Base-by-base conservation (phyloP, 2,329 filamentous ascomycete genomes). In the Aspergillus sp. region DNA sequence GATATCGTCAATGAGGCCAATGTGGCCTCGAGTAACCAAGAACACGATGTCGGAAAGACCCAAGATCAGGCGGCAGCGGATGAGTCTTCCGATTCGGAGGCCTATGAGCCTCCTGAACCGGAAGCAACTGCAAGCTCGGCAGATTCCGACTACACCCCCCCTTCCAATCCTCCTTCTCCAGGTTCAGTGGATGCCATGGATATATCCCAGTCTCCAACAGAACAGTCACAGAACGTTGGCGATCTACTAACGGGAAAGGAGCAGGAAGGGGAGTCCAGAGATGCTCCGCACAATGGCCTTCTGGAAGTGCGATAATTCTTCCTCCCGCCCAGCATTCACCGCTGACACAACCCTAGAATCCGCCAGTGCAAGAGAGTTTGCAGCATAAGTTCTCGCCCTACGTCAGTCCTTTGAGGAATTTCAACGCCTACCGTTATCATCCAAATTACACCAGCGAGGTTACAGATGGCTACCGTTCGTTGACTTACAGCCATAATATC, bases 401-500 rank as follows among this genome's bases (percentile, higher is more conserved):
- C 73, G 80, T 88, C 66, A 95, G 90, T 66, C 89, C 91, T 30
- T 78, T 99, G 55, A 84, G 83, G 60, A 82, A 83, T 61, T 96
- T 97, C 72, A 90, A 85, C 69, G 87, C 89, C 35, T 99, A 89
- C 73, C 90, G 93, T 61, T 96, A 93, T 68, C 92, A 97, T 67
- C 89, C 90, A 30, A 78, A 82, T 47, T 97, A 86, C 73, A 76
- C 79, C 59, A 72, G 87, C 46, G 77, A 83, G 51, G 85, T 96
- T 52, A 69, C 83, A 51, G 87, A 86, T 56, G 93, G 93, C 41
- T 87, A 91, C 66, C 86, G 88, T 67, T 97, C 94, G 58, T 80
- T 95, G 76, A 97, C 92, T 41, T 97, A 93, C 75, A 96, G 90
- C 75, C 89, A 95, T 73, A 87, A 86, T 61, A 95, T 99, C 72